These are phyloP conservation scores for Rosa multiflora DNA, from an alignment of 306 rosid species.

Conservation along the genomic window DNA sequence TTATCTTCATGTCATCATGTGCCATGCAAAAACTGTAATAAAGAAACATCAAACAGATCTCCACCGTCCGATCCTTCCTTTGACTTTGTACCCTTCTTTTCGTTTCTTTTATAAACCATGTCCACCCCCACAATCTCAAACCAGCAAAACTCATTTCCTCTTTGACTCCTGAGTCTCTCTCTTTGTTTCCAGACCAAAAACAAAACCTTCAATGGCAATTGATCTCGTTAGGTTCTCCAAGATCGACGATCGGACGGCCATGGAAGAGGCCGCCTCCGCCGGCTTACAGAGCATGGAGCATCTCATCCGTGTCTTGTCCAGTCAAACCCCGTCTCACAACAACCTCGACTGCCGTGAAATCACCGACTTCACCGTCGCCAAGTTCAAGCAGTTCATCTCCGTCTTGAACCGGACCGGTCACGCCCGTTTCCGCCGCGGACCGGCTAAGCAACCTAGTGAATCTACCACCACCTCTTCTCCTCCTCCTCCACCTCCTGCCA, in stretches of 20 bases:
- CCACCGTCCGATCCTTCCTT: slow-evolving; percentile 39
- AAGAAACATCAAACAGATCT: slow-evolving; percentile 41
- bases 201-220: slow-evolving; percentile 39
- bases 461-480: neutral
- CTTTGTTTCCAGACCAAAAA: neutral
- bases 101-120: slow-evolving; percentile 39
- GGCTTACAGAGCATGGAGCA: slow-evolving; percentile 75
- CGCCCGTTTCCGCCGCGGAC: slow-evolving; percentile 86
- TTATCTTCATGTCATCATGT: slow-evolving; percentile 7
- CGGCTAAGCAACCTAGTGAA: slow-evolving; percentile 14
- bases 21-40: slow-evolving; percentile 4
- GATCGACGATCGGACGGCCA: slow-evolving; percentile 49
- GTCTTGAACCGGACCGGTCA: slow-evolving; percentile 78
- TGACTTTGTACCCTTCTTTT: slow-evolving; percentile 41
- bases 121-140: neutral
- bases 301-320: slow-evolving; percentile 50
- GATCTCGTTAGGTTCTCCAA: slow-evolving; percentile 34
- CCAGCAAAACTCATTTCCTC: neutral
- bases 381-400: slow-evolving; percentile 64
- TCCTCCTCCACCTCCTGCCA: neutral
- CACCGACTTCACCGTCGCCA: slow-evolving; percentile 70
- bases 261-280: slow-evolving; percentile 68
- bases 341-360: slow-evolving; percentile 52
- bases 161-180: neutral
- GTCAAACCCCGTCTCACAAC: slow-evolving; percentile 18